Percentiles rank a stretch among this genome's conserved stretches.
Evolutionary conservation across 2,329 filamentous ascomycete species (phyloP).

Genomic region (Diaporthe citriasiana): DNA sequence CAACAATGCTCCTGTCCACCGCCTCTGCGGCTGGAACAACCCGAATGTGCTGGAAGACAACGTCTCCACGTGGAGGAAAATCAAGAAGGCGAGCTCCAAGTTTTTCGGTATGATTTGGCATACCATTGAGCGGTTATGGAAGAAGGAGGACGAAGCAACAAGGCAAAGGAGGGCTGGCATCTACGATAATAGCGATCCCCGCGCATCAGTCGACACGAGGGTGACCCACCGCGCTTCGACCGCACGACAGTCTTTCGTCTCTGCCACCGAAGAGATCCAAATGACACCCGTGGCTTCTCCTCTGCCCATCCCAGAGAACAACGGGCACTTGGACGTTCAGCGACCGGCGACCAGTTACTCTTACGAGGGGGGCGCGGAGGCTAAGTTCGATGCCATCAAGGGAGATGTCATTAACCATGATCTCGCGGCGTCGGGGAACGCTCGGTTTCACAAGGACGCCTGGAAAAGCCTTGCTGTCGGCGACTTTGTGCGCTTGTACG

Average conservation of each 20-base stretch:
- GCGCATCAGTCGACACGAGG: constrained; percentile 77
- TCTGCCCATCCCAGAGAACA: constrained; percentile 62
- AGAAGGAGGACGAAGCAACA: constrained; percentile 63
- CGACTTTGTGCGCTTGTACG: constrained; percentile 96
- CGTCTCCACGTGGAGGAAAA: constrained; percentile 85
- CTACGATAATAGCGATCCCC: constrained; percentile 68
- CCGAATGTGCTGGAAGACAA: constrained; percentile 93
- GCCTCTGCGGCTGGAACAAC: constrained; percentile 89
- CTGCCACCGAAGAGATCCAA: constrained; percentile 81
- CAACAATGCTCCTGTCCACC: constrained; percentile 96
- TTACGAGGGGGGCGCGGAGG: constrained; percentile 51
- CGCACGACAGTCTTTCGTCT: constrained; percentile 63
- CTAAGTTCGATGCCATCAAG: constrained; percentile 61
- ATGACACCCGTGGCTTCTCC: constrained; percentile 97
- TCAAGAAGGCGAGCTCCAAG: constrained; percentile 89
- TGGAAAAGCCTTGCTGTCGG: constrained; percentile 98
- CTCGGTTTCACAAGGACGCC: constrained; percentile 90
- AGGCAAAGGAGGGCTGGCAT: constrained; percentile 63
- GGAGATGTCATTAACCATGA: constrained; percentile 79
- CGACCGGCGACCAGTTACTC: constrained; percentile 52
- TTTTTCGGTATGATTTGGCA: constrained; percentile 68
- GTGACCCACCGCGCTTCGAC: constrained; percentile 66
- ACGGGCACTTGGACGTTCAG: constrained; percentile 49
- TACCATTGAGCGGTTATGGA: constrained; percentile 62
- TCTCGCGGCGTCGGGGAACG: constrained; percentile 74